Evolutionary conservation across 2,329 filamentous ascomycete genomes (phyloP).

Genomic region (Botryotinia convoluta): DNA sequence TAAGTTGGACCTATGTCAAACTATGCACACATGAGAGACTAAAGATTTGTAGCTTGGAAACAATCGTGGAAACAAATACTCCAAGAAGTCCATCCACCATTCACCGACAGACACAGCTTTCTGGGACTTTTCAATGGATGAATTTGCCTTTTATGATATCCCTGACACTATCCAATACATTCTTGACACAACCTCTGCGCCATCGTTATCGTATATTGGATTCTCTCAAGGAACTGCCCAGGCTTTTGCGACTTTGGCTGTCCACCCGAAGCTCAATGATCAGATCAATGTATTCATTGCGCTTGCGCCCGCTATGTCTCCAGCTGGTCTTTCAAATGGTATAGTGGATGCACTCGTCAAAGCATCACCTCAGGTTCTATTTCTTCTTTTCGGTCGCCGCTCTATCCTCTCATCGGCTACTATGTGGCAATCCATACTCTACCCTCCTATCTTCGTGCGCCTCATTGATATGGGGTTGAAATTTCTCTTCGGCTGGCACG

Average conservation of each 20-base stretch:
- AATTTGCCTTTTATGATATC: conserved; percentile 97
- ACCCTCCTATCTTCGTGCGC: conserved; percentile 88
- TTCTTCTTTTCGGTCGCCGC: conserved; percentile 85
- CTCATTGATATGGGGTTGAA: conserved; percentile 77
- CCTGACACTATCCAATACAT: conserved; percentile 93
- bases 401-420: conserved; percentile 90
- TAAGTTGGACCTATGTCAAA: conserved; percentile 43
- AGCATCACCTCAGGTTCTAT: conserved; percentile 87
- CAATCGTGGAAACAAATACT: conserved; percentile 98
- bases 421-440: conserved; percentile 96
- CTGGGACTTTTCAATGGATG: conserved; percentile 98
- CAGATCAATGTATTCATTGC: conserved; percentile 96
- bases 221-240: conserved; percentile 98
- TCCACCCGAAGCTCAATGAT: conserved; percentile 87
- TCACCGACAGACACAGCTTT: conserved; percentile 76
- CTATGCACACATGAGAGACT: conserved; percentile 24
- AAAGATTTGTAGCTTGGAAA: conserved; percentile 71
- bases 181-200: conserved; percentile 75
- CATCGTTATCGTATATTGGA: conserved; percentile 89
- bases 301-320: conserved; percentile 93
- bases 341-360: conserved; percentile 93
- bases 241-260: conserved; percentile 88
- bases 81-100: conserved; percentile 80
- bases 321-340: conserved; percentile 82
- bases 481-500: conserved; percentile 89